These are phyloP conservation scores for Fusarium sp. DNA, from an alignment of 2,329 filamentous ascomycete genomes.

Conservation along the genomic window DNA sequence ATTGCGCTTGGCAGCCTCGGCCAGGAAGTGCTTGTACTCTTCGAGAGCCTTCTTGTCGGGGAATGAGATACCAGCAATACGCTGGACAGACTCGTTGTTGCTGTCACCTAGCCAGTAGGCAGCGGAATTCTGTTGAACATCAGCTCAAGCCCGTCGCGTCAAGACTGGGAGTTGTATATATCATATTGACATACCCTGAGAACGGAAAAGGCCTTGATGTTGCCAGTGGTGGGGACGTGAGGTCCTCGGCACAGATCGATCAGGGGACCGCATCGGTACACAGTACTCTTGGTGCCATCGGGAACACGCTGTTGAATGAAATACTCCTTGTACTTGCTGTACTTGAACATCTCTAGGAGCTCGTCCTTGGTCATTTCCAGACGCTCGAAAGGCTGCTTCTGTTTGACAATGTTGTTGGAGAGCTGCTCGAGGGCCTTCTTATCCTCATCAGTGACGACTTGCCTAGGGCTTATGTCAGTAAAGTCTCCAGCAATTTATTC, in stretches of 20 bases:
- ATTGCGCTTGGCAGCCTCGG: conserved; percentile 97
- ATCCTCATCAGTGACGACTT: conserved; percentile 77
- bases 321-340: conserved; percentile 98
- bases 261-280: conserved; percentile 91
- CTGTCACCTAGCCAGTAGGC: conserved; percentile 96
- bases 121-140: conserved; percentile 65
- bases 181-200: conserved; percentile 68
- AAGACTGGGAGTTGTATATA: neutral
- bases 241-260: conserved; percentile 96
- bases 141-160: neutral
- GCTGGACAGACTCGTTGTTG: conserved; percentile 92
- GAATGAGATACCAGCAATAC: conserved; percentile 94
- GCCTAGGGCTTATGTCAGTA: conserved; percentile 61
- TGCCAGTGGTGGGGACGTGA: conserved; percentile 88
- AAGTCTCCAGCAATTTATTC: neutral
- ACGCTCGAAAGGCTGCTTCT: conserved; percentile 94
- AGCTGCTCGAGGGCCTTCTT: conserved; percentile 86
- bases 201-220: conserved; percentile 93
- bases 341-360: conserved; percentile 91
- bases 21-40: conserved; percentile 92
- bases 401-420: conserved; percentile 86
- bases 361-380: conserved; percentile 89
- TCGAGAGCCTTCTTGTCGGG: conserved; percentile 95
- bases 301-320: conserved; percentile 79
- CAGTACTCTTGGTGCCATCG: conserved; percentile 89